These are phyloP conservation scores for Cystobasidiaceae sp. DNA, from an alignment of 1,284 basidiomycete genomes.

Conservation along the genomic window DNA sequence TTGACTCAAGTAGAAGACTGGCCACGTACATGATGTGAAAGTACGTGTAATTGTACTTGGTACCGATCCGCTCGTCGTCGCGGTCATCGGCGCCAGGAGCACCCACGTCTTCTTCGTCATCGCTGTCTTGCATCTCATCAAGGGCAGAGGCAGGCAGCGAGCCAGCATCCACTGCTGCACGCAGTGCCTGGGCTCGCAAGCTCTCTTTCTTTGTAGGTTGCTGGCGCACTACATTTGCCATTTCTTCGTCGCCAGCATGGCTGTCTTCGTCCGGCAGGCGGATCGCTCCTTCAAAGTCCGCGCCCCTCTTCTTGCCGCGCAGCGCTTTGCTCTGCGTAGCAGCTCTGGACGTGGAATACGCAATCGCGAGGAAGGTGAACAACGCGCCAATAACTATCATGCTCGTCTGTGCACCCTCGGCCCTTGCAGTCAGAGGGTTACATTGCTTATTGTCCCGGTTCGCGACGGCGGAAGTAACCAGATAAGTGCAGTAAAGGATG, in stretches of 20 bases:
- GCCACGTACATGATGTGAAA: conserved; percentile 53
- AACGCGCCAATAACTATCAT: conserved; percentile 85
- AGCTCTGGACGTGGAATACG: conserved; percentile 91
- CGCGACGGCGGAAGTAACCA: conserved; percentile 87
- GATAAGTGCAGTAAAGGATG: conserved; percentile 92
- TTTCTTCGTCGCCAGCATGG: conserved; percentile 52
- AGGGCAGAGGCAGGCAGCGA: conserved; percentile 80
- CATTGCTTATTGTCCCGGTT: conserved; percentile 79
- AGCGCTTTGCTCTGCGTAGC: conserved; percentile 90
- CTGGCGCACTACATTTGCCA: conserved; percentile 65
- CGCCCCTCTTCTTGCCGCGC: conserved; percentile 62
- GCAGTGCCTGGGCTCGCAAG: conserved; percentile 86
- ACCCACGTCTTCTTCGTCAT: conserved; percentile 64
- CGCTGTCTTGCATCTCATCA: conserved; percentile 67
- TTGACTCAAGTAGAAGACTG: not conserved
- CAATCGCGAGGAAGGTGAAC: conserved; percentile 96
- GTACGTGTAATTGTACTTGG: conserved; percentile 97
- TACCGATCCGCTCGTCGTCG: conserved; percentile 92
- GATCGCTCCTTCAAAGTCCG: conserved; percentile 56
- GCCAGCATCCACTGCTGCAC: conserved; percentile 92
- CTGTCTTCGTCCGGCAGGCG: conserved; percentile 55
- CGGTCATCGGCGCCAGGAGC: conserved; percentile 59
- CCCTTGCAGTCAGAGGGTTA: conserved; percentile 70
- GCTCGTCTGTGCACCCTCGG: conserved; percentile 70
- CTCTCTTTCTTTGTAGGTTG: conserved; percentile 85